phyloP scores from a whole-genome alignment of 805 yeast genomes.

The Kuraishia capsulata region DNA sequence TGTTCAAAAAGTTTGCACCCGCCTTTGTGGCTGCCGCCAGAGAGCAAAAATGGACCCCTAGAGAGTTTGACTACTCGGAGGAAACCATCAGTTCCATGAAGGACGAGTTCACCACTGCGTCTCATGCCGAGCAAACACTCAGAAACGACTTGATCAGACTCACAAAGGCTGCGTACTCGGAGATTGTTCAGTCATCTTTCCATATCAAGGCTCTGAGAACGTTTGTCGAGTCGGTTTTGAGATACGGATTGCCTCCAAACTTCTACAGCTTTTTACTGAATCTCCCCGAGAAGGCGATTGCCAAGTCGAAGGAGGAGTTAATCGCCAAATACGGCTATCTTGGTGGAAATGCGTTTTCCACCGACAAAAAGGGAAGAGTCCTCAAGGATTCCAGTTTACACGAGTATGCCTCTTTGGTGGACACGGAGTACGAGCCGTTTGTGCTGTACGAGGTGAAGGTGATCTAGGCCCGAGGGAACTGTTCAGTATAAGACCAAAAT shows the following conservation, averaged over 20 bases:
- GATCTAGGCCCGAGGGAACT: slow-evolving; percentile 17
- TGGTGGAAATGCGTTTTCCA: slow-evolving; percentile 80
- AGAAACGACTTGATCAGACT: slow-evolving; percentile 74
- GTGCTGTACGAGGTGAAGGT: slow-evolving; percentile 62
- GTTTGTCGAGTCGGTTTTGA: slow-evolving; percentile 86
- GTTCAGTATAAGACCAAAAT: neutral
- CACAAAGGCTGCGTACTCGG: slow-evolving; percentile 83
- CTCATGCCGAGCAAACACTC: slow-evolving; percentile 62
- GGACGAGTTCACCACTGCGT: slow-evolving; percentile 70
- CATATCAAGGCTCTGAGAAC: slow-evolving; percentile 83
- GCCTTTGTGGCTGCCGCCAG: slow-evolving; percentile 66
- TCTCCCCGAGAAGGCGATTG: slow-evolving; percentile 32
- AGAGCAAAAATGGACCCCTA: slow-evolving; percentile 83
- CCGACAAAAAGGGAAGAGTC: slow-evolving; percentile 57
- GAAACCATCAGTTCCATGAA: slow-evolving; percentile 62
- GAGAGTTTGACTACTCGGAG: slow-evolving; percentile 86
- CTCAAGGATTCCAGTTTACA: slow-evolving; percentile 52
- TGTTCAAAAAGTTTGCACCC: slow-evolving; percentile 72
- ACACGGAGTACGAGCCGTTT: slow-evolving; percentile 93
- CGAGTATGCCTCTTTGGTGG: slow-evolving; percentile 89
- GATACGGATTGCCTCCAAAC: slow-evolving; percentile 95
- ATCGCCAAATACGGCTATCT: slow-evolving; percentile 75
- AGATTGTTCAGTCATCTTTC: slow-evolving; percentile 77
- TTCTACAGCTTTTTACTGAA: slow-evolving; percentile 49
- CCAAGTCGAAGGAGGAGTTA: slow-evolving; percentile 60